Conservation (phyloP, 257 asterid species). For the Jacaranda mimosifolia region DNA sequence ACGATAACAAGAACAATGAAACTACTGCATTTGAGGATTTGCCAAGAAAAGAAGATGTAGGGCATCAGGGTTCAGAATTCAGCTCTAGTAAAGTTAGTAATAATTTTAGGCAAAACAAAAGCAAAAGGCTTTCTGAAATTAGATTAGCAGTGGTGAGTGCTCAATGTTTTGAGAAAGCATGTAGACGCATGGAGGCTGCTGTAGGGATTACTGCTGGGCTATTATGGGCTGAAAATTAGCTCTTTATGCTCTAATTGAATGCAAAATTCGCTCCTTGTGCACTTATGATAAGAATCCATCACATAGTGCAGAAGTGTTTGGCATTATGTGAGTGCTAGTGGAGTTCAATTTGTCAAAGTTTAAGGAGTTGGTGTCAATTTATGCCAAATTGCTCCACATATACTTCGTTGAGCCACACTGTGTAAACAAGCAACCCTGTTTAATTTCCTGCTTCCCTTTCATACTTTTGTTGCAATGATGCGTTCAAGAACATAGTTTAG, state of each 20-base stretch:
- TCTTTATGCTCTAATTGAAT: neutral
- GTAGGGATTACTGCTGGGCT: neutral
- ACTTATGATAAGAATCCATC: neutral
- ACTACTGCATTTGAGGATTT: slow-evolving; percentile 29
- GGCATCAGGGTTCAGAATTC: slow-evolving; percentile 3
- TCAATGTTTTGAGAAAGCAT: slow-evolving; percentile 10
- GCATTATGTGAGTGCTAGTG: slow-evolving; percentile 16
- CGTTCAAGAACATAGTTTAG: slow-evolving; percentile 18
- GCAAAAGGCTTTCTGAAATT: slow-evolving; percentile 19
- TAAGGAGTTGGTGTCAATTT: neutral
- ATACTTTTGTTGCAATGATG: neutral
- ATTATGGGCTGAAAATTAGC: slow-evolving; percentile 7
- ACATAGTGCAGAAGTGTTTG: neutral
- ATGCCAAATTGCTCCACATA: neutral
- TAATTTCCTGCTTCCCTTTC: neutral
- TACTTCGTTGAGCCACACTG: neutral
- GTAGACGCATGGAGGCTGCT: slow-evolving; percentile 19
- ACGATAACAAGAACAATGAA: slow-evolving; percentile 25
- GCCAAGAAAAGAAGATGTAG: slow-evolving; percentile 4
- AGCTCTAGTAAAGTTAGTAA: slow-evolving; percentile 3
- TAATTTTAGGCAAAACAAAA: neutral
- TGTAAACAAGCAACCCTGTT: neutral
- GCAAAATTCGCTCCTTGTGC: neutral
- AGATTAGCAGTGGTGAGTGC: slow-evolving; percentile 20
- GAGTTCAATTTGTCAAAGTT: slow-evolving; percentile 25